Evolutionary conservation across 331 rosid species (phyloP).

Genomic region (Dryas integrifolia): DNA sequence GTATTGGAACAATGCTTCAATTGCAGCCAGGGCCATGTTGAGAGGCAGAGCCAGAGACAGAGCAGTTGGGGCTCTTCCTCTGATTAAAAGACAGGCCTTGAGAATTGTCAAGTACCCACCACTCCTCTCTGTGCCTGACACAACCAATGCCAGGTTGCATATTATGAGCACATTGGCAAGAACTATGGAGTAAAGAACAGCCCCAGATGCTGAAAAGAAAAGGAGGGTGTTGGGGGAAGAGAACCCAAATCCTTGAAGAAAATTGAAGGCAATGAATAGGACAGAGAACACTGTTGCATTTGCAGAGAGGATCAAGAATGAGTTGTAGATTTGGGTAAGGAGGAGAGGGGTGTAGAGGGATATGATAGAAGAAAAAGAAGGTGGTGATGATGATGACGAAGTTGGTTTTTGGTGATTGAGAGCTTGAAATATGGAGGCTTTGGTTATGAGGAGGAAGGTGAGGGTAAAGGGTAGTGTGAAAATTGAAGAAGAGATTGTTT

Average conservation of each 20-base stretch:
- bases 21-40: constrained; percentile 57
- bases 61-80: constrained; percentile 68
- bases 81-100: constrained; percentile 61
- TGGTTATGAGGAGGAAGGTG: constrained; percentile 64
- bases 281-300: constrained; percentile 61
- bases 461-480: constrained; percentile 72
- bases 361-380: constrained; percentile 36
- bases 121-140: constrained; percentile 60
- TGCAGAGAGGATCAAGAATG: constrained; percentile 63
- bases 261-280: constrained; percentile 58
- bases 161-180: constrained; percentile 74
- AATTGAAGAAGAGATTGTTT: constrained; percentile 63
- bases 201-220: constrained; percentile 57
- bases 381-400: neutral
- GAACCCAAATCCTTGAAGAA: constrained; percentile 43
- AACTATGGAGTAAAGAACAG: constrained; percentile 65
- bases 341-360: constrained; percentile 57
- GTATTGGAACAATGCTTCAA: constrained; percentile 83
- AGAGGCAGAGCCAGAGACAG: constrained; percentile 68
- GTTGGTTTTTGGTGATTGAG: constrained; percentile 43
- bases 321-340: constrained; percentile 50
- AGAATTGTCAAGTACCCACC: constrained; percentile 74
- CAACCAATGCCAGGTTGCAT: constrained; percentile 60
- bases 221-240: constrained; percentile 40
- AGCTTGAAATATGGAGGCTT: constrained; percentile 54